Conservation (phyloP, 371 early-diverging fungal species). For the Chytridiales sp. region DNA sequence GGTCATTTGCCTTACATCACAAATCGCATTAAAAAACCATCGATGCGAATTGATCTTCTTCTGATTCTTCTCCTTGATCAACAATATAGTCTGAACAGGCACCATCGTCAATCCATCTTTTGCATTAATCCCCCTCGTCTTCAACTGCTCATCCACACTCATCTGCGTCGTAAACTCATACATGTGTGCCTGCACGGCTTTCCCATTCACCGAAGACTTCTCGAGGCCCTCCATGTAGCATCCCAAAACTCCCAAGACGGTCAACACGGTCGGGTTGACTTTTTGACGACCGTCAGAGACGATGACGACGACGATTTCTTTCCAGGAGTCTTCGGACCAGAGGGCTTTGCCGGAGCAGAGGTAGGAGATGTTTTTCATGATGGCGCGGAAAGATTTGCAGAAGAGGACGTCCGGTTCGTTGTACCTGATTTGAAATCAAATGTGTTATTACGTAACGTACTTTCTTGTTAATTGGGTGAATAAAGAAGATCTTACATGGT, state of each 20-base stretch:
- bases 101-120: conserved; percentile 46
- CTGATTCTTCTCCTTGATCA: conserved; percentile 70
- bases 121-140: conserved; percentile 12
- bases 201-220: conserved; percentile 42
- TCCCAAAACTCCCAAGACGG: conserved; percentile 38
- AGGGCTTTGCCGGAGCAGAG: conserved; percentile 71
- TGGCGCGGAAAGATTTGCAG: conserved; percentile 73
- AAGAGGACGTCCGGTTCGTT: conserved; percentile 87
- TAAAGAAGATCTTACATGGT: conserved; percentile 60
- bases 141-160: conserved; percentile 46
- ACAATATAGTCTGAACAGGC: conserved; percentile 88
- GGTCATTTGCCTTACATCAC: too few species aligned
- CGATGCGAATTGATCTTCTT: conserved; percentile 87
- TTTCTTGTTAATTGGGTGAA: neutral
- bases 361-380: conserved; percentile 85
- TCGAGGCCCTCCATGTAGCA: conserved; percentile 66
- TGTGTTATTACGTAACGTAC: neutral
- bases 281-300: conserved; percentile 75
- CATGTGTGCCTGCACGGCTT: conserved; percentile 41
- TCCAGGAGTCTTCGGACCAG: conserved; percentile 86
- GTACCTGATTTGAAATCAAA: conserved; percentile 27
- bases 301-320: conserved; percentile 79
- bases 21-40: conserved; percentile 95
- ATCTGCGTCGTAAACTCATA: conserved; percentile 52
- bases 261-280: conserved; percentile 59